A percentile compares a stretch with the other conserved stretches of the same genome.
These are phyloP conservation scores for Ilex paraguariensis DNA, from an alignment of 305 asterid species.

Conservation along the genomic window DNA sequence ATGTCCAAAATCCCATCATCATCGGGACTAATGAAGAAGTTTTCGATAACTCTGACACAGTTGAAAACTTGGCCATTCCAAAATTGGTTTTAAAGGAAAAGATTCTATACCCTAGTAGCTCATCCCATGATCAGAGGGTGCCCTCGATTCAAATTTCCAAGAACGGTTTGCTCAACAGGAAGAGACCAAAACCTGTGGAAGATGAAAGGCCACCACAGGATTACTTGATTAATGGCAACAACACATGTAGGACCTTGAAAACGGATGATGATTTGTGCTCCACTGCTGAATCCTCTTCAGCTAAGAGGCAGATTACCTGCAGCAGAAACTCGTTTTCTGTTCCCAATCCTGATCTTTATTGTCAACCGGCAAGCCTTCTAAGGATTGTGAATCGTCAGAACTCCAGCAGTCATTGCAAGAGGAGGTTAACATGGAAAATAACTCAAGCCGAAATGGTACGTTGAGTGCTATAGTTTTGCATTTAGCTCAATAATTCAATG, in stretches of 20 bases:
- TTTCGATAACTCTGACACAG: constrained; percentile 51
- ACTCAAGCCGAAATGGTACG: constrained; percentile 22
- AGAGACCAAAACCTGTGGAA: constrained; percentile 37
- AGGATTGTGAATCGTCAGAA: constrained; percentile 30
- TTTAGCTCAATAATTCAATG: too few relatives aligned
- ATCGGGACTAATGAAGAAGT: constrained; percentile 65
- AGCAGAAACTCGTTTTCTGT: constrained; percentile 46
- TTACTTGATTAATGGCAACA: constrained; percentile 16
- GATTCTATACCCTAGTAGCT: constrained; percentile 38
- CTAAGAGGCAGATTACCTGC: constrained; percentile 41
- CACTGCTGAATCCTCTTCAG: constrained; percentile 77
- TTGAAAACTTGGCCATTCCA: constrained; percentile 16
- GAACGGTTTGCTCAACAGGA: constrained; percentile 25
- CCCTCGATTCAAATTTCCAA: constrained; percentile 51
- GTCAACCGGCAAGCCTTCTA: constrained; percentile 22
- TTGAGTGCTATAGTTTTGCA: background rate
- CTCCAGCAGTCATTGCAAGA: constrained; percentile 24
- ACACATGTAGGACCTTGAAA: constrained; percentile 22
- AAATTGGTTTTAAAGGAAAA: constrained; percentile 32
- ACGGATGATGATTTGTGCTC: constrained; percentile 66
- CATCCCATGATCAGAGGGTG: constrained; percentile 77
- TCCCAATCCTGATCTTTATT: constrained; percentile 43
- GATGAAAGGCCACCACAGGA: constrained; percentile 26
- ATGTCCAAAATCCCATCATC: too few relatives aligned
- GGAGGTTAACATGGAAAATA: constrained; percentile 23